Percentiles rank a stretch among this genome's conserved stretches.
These are phyloP conservation scores for Phyllosticta citrichinensis DNA, from an alignment of 2,329 filamentous ascomycete genomes.

Conservation along the genomic window DNA sequence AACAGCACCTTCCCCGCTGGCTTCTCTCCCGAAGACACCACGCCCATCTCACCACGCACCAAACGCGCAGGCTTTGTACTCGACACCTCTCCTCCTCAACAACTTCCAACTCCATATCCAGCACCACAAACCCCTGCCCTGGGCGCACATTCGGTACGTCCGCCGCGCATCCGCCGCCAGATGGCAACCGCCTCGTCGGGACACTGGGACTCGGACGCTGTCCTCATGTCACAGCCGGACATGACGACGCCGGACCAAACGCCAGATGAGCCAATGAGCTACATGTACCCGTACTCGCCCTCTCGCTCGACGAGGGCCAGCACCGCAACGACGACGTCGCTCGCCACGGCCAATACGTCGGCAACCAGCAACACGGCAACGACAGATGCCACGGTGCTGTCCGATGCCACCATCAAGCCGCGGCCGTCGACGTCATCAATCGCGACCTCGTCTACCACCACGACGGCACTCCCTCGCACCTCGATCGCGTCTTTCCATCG, in stretches of 20 bases:
- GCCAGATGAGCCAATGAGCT: not conserved
- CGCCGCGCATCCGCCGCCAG: not conserved
- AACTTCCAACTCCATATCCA: not conserved
- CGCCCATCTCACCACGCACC: not conserved
- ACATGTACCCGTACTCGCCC: not conserved
- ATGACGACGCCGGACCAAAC: slow-evolving; percentile 10
- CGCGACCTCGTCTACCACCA: not conserved
- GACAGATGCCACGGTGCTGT: not conserved
- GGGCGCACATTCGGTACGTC: not conserved
- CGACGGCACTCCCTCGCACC: not conserved
- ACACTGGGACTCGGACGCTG: slow-evolving; percentile 26
- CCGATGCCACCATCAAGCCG: not conserved
- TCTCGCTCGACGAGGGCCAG: not conserved
- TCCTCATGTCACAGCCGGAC: slow-evolving; percentile 23
- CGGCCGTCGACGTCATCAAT: not conserved
- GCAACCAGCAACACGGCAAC: not conserved
- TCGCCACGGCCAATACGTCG: not conserved
- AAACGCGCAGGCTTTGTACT: not conserved
- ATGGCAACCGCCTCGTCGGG: slow-evolving; percentile 7
- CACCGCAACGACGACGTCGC: not conserved
- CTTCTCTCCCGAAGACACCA: slow-evolving; percentile 19
- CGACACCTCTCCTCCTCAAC: not conserved
- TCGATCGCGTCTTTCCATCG: not conserved
- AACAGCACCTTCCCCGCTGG: slow-evolving; percentile 12
- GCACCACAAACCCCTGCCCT: not conserved